Conservation (phyloP, 2,329 filamentous ascomycete species). For the Fusarium temperatum region DNA sequence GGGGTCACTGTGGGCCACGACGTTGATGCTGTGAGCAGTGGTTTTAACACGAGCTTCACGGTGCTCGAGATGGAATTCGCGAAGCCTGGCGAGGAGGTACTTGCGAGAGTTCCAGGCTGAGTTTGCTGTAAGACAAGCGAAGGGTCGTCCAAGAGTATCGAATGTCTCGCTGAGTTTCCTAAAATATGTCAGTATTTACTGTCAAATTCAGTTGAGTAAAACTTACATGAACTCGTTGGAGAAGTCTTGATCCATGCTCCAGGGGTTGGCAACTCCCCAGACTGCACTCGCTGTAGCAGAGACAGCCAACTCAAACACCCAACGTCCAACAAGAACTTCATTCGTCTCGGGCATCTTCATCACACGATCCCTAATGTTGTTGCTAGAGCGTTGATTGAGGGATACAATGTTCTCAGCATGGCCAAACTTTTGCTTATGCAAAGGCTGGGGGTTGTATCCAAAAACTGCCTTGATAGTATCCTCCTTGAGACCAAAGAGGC, state of each 20-base stretch:
- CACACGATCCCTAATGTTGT: constrained; percentile 34
- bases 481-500: constrained; percentile 40
- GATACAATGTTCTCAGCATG: constrained; percentile 32
- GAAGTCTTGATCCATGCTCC: constrained; percentile 45
- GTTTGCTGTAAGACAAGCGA: constrained; percentile 40
- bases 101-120: constrained; percentile 41
- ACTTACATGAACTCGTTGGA: constrained; percentile 44
- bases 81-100: constrained; percentile 38
- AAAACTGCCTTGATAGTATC: constrained; percentile 38
- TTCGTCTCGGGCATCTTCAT: constrained; percentile 26
- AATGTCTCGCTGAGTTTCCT: constrained; percentile 44
- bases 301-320: constrained; percentile 44
- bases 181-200: background rate
- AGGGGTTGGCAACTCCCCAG: constrained; percentile 45
- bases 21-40: constrained; percentile 45
- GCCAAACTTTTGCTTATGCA: constrained; percentile 43
- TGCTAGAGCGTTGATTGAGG: constrained; percentile 36
- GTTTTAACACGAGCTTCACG: constrained; percentile 34
- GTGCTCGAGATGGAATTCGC: constrained; percentile 40
- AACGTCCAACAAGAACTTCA: constrained; percentile 38
- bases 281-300: constrained; percentile 46
- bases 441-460: constrained; percentile 40
- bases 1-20: constrained; percentile 42
- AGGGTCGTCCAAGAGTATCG: constrained; percentile 42
- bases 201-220: background rate